A percentile compares a stretch with the other conserved stretches of the same genome.
Evolutionary conservation across 2,329 filamentous ascomycete genomes (phyloP).

Genomic region (Zymoseptoria passerinii): DNA sequence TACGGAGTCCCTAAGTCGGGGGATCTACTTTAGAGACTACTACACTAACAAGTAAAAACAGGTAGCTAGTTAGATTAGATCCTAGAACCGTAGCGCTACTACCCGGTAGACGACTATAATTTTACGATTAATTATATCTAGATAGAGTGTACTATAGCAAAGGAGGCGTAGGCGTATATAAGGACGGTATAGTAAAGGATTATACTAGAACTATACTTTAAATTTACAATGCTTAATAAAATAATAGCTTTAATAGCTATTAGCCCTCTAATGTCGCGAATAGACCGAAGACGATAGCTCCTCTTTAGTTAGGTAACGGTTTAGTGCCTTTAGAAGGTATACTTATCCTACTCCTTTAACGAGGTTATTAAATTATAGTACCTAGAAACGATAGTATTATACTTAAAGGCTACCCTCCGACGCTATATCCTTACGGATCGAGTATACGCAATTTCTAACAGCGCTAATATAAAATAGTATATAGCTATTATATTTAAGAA

Average conservation of each 20-base stretch:
- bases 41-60: conserved; percentile 1
- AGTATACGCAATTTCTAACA: neutral
- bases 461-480: neutral
- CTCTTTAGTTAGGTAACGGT: neutral
- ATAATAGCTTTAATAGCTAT: neutral
- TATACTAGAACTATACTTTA: neutral
- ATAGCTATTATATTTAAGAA: neutral
- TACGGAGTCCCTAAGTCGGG: neutral
- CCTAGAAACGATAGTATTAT: neutral
- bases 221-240: neutral
- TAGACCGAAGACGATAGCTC: neutral
- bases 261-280: neutral
- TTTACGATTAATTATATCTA: neutral
- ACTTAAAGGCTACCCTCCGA: neutral
- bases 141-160: neutral
- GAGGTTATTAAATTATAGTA: neutral
- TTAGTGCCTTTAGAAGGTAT: neutral
- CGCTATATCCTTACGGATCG: neutral
- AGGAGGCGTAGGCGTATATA: neutral
- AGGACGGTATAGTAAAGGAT: no score
- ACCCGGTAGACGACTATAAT: neutral
- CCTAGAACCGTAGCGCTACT: neutral
- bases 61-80: neutral
- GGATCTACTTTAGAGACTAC: neutral
- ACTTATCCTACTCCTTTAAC: conserved; percentile 1